Base-by-base conservation (phyloP, 768 basidiomycete species). In the Suillus ampliporus region DNA sequence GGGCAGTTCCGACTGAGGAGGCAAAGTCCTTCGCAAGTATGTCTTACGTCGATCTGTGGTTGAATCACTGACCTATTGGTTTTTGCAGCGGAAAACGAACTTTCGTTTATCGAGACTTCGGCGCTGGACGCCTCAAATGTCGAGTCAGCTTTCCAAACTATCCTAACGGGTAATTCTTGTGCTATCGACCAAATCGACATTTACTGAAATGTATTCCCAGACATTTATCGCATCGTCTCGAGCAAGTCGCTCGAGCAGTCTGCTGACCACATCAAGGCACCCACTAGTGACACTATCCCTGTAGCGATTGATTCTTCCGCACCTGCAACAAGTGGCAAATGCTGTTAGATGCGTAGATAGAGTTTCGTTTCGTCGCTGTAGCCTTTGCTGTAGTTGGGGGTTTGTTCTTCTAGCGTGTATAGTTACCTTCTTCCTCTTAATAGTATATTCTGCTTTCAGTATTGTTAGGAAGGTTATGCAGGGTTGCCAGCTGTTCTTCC, bases 81-180 rank as follows among this genome's bases (percentile, higher is more conserved):
- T 51, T 53, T 57, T 54, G 28, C 70, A 94, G 94, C 91, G 69
- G 95, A 97, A 80, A 95, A 96, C 72, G 89, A 89, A 23, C 78
- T 98, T 69, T 93, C 91, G 60, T 97, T 97, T 84, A 97, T 99
- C 68, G 97, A 99, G 84, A 99, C 97, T 64, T 99, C 97, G 72
- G 97, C 97, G 80, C 89, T 99, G 86, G 97, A 99, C 88, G 94
- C 97, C 70, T 96, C 95, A 57, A 97, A 98, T 80, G 96, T 99
- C 78, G 97, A 99, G 80, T 80, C 86, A 61, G 97, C 97, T 57
- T 99, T 99, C 89, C 95, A 99, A 77, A 95, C 88, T 62, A 98
- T 98, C 73, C 84, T 99, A 65, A 89, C 91, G 50, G 95, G 95
- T 94, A 54, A 57, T 87, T 38, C 40, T 52, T 21, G 50, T 4